Conservation (phyloP, 1,284 basidiomycete species). For the Ceratobasidium sp. region DNA sequence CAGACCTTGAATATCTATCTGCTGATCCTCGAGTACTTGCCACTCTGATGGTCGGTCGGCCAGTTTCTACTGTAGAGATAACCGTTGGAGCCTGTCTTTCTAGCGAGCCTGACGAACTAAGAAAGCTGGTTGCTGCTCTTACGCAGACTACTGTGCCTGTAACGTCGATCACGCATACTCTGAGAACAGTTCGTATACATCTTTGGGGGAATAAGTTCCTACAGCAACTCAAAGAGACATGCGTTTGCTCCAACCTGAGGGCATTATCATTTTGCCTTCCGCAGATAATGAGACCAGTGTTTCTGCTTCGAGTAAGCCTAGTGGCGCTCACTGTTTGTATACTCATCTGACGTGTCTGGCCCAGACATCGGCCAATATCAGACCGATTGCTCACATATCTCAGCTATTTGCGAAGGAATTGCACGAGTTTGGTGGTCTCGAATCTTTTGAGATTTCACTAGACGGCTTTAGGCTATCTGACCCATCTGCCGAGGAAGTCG, state of each 20-base stretch:
- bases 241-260: conserved; percentile 13
- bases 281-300: conserved; percentile 28
- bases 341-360: neutral
- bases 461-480: conserved; percentile 24
- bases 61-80: conserved; percentile 31
- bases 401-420: conserved; percentile 30
- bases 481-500: conserved; percentile 13
- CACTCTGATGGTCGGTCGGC: conserved; percentile 15
- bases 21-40: conserved; percentile 38
- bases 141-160: conserved; percentile 19
- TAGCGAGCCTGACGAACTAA: conserved; percentile 22
- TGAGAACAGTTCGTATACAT: conserved; percentile 36
- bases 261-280: conserved; percentile 13
- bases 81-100: conserved; percentile 27
- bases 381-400: conserved; percentile 27
- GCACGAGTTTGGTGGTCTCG: conserved; percentile 7
- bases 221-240: conserved; percentile 22
- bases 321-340: neutral
- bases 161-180: conserved; percentile 17
- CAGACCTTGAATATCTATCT: conserved; percentile 24
- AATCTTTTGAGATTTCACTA: conserved; percentile 31
- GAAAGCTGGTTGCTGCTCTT: conserved; percentile 25
- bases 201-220: conserved; percentile 40
- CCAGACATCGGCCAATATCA: conserved; percentile 23
- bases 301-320: conserved; percentile 20